Evolutionary conservation across 2,329 filamentous ascomycete genomes (phyloP).

Genomic region (Trichoderma sp.): DNA sequence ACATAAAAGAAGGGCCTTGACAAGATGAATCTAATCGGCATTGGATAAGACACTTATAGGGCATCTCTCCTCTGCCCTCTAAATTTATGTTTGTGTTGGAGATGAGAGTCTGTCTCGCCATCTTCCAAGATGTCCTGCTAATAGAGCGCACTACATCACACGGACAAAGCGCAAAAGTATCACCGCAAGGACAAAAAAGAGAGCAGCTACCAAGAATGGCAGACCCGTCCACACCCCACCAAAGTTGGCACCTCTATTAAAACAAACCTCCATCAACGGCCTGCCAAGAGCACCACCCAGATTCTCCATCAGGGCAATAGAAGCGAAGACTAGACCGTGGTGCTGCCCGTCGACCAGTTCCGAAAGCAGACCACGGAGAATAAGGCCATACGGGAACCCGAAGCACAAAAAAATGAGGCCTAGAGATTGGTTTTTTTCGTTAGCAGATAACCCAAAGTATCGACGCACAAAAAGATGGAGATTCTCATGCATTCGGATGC

Average conservation of each 20-base stretch:
- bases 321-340: background rate
- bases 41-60: background rate
- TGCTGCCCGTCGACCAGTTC: background rate
- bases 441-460: background rate
- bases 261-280: background rate
- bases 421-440: background rate
- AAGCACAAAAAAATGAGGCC: background rate
- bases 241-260: background rate
- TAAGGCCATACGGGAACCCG: background rate
- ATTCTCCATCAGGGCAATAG: background rate
- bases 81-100: background rate
- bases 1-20: background rate
- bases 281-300: background rate
- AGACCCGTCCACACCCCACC: background rate
- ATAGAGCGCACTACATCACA: background rate
- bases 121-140: background rate
- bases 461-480: too few species aligned
- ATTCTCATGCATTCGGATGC: too few species aligned
- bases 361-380: background rate
- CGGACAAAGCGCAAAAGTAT: background rate
- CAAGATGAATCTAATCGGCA: background rate
- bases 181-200: background rate
- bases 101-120: background rate
- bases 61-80: conserved; percentile 36
- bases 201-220: background rate